Evolutionary conservation across 768 basidiomycete species (phyloP), one percentile per base, ranked within the genome.

Genomic region (Macrolepiota albuminosa): DNA sequence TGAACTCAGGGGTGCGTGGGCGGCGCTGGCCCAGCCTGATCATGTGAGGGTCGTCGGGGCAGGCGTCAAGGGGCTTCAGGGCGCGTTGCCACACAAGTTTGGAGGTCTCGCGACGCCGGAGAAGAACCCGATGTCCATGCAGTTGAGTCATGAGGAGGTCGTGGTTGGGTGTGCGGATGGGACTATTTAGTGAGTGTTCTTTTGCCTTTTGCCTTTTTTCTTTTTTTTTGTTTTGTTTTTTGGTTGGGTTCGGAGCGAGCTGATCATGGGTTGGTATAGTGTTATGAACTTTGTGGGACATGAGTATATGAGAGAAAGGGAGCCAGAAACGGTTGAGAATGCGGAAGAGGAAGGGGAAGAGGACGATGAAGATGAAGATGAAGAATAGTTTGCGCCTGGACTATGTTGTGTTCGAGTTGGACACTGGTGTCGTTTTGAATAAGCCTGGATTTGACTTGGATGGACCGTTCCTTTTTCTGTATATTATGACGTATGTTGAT

Each of bases 61-160:
- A 6, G 73, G 72, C 4, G 74, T 83, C 13, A 84, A 82, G 64
- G 91, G 89, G 6, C 66, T 92, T 0, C 71, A 82, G 45, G 86
- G 91, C 0, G 64, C 74, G 18, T 69, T 91, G 13, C 91, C 91
- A 2, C 66, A 67, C 37, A 91, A 88, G 69, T 94, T 93, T 66
- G 69, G 78, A 21, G 92, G 92, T 2, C 78, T 96, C 46, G 89
- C 91, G 34, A 89, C 84, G 26, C 92, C 94, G 2, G 93, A 90
- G 73, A 92, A 94, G 82, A 94, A 95, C 66, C 94, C 93, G 8
- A 94, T 94, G 93, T 90, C 89, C 62, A 90, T 96, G 87, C 91
- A 92, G 63, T 71, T 95, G 66, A 93, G 89, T 65, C 89, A 93
- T 64, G 93, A 95, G 68, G 91, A 94, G 69, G 88, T 95, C 1